Percentiles rank a stretch among this genome's conserved stretches.
Conservation (phyloP, 2,329 filamentous ascomycete species). For the Neophaeococcomyces aloes region DNA sequence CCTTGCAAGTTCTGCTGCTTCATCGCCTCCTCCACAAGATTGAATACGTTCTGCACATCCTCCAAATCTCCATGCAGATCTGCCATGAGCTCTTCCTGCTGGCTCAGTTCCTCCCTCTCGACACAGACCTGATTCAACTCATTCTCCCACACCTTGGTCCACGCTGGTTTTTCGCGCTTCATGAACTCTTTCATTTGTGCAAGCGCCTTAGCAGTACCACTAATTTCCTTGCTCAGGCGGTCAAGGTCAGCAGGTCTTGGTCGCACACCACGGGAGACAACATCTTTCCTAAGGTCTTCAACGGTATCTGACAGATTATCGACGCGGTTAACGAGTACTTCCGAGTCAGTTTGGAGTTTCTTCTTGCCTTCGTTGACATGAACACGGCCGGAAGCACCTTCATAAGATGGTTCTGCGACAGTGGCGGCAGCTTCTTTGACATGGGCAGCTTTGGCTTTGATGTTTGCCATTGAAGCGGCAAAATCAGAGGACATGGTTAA, state of each 20-base stretch:
- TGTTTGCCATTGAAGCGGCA: constrained; percentile 70
- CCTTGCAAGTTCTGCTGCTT: constrained; percentile 80
- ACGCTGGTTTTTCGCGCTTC: constrained; percentile 82
- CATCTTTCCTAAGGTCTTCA: constrained; percentile 93
- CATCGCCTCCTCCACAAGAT: constrained; percentile 92
- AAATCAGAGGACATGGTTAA: constrained; percentile 83
- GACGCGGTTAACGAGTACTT: constrained; percentile 79
- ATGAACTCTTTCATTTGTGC: constrained; percentile 92
- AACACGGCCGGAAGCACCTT: constrained; percentile 67
- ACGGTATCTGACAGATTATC: constrained; percentile 96
- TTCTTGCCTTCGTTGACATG: constrained; percentile 85
- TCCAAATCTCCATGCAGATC: constrained; percentile 92
- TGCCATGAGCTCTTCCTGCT: constrained; percentile 89
- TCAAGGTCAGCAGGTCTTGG: constrained; percentile 86
- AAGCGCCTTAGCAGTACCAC: constrained; percentile 67
- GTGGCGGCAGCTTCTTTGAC: constrained; percentile 69
- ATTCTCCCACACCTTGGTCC: constrained; percentile 99
- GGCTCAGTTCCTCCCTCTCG: constrained; percentile 83
- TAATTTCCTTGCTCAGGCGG: constrained; percentile 77
- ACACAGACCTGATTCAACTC: constrained; percentile 93
- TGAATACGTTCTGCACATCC: constrained; percentile 86
- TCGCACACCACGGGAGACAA: constrained; percentile 82
- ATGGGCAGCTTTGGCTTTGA: constrained; percentile 68
- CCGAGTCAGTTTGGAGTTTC: constrained; percentile 73
- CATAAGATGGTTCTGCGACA: constrained; percentile 58